Conservation (phyloP, 805 yeast species). For the Ogataea henricii region DNA sequence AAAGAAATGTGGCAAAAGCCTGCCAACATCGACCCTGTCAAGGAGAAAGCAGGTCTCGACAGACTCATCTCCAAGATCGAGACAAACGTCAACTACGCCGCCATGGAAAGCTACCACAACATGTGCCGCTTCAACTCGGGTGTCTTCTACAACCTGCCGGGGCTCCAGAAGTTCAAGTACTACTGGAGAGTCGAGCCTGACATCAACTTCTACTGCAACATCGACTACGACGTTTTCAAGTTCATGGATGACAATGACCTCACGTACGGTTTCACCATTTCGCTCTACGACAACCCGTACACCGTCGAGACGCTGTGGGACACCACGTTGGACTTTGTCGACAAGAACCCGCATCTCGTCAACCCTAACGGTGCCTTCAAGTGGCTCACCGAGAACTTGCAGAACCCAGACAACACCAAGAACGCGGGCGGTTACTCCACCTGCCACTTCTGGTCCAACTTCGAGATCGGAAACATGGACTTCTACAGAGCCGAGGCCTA, state of each 20-base stretch:
- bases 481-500: conserved; percentile 77
- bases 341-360: conserved; percentile 57
- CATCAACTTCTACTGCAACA: conserved; percentile 70
- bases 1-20: conserved; percentile 64
- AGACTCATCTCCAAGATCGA: conserved; percentile 34
- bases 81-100: conserved; percentile 68
- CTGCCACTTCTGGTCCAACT: conserved; percentile 88
- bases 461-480: conserved; percentile 75
- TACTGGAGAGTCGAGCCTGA: conserved; percentile 95
- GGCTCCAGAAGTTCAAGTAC: conserved; percentile 70
- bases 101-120: conserved; percentile 74
- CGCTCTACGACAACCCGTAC: conserved; percentile 61
- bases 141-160: conserved; percentile 72
- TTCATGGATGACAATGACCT: conserved; percentile 76
- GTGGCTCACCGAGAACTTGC: conserved; percentile 75
- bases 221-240: conserved; percentile 77
- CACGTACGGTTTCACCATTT: conserved; percentile 74
- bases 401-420: conserved; percentile 47
- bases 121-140: conserved; percentile 92
- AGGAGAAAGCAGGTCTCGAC: conserved; percentile 21
- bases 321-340: conserved; percentile 63
- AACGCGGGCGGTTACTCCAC: conserved; percentile 62
- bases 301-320: conserved; percentile 82
- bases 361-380: conserved; percentile 64
- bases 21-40: conserved; percentile 46